phyloP scores from a whole-genome alignment of 2,329 filamentous ascomycete genomes.

The Ophiocordyceps unilateralis region DNA sequence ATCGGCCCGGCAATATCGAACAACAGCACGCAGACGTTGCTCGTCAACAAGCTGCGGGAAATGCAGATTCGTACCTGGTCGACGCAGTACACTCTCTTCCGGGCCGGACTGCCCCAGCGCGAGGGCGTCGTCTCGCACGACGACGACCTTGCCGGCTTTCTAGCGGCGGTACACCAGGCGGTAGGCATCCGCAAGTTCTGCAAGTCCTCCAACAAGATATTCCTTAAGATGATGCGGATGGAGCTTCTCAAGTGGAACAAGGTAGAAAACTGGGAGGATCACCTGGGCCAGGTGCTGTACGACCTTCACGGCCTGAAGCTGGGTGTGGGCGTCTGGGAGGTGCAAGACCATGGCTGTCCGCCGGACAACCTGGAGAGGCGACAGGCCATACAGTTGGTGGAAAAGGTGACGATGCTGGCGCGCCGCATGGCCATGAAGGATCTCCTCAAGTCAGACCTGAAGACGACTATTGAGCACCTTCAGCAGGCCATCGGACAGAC shows the following conservation, averaged over 20 bases:
- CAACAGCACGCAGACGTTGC: slow-evolving; percentile 34
- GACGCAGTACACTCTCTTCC: slow-evolving; percentile 65
- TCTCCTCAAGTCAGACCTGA: slow-evolving; percentile 77
- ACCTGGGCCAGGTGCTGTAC: slow-evolving; percentile 70
- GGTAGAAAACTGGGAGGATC: slow-evolving; percentile 68
- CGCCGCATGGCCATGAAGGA: slow-evolving; percentile 80
- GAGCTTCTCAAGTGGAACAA: slow-evolving; percentile 65
- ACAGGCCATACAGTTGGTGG: slow-evolving; percentile 65
- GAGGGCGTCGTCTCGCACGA: slow-evolving; percentile 47
- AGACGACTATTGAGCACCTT: slow-evolving; percentile 80
- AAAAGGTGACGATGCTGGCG: slow-evolving; percentile 67
- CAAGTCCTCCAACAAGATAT: slow-evolving; percentile 69
- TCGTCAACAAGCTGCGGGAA: slow-evolving; percentile 58
- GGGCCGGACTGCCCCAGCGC: slow-evolving; percentile 55
- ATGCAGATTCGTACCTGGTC: slow-evolving; percentile 82
- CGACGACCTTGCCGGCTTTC: slow-evolving; percentile 59
- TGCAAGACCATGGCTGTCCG: slow-evolving; percentile 65
- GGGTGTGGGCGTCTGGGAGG: slow-evolving; percentile 45
- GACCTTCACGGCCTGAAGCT: slow-evolving; percentile 72
- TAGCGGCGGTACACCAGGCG: slow-evolving; percentile 69
- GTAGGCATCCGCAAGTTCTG: slow-evolving; percentile 74
- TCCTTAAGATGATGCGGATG: slow-evolving; percentile 74
- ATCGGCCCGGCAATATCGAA: slow-evolving; percentile 24
- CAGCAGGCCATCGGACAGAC: slow-evolving; percentile 69
- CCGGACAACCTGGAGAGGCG: slow-evolving; percentile 62